A percentile compares a stretch with the other conserved stretches of the same genome.
Evolutionary conservation across 2,329 filamentous ascomycete species (phyloP).

Genomic region (Didymosphaeria variabile): DNA sequence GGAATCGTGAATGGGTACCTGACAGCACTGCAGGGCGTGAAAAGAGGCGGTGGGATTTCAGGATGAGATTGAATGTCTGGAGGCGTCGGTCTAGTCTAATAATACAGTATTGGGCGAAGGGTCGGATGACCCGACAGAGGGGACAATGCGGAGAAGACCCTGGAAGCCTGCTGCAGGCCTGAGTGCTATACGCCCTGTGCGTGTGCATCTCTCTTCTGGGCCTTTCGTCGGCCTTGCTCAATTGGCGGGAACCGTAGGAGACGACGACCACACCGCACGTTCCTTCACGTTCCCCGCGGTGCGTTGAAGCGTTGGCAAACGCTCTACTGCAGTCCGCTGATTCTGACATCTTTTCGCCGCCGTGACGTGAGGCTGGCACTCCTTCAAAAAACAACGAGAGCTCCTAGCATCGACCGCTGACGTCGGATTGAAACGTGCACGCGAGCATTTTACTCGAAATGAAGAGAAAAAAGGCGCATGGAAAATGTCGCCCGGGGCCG

Average conservation of each 20-base stretch:
- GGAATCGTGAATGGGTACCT: not conserved
- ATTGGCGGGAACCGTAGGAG: constrained; percentile 10
- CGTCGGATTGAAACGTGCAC: constrained; percentile 11
- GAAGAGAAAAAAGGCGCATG: not conserved
- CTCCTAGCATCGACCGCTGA: constrained; percentile 10
- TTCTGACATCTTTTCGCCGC: constrained; percentile 9
- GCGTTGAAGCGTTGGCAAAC: constrained; percentile 13
- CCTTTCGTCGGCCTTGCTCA: not conserved
- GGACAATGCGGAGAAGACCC: constrained; percentile 46
- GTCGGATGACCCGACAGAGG: constrained; percentile 42
- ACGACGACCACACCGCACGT: constrained; percentile 10
- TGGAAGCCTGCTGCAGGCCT: constrained; percentile 29
- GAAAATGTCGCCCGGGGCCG: not conserved
- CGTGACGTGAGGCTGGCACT: constrained; percentile 12
- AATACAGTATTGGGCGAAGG: constrained; percentile 6
- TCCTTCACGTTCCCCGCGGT: constrained; percentile 8
- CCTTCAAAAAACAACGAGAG: not conserved
- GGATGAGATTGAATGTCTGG: constrained; percentile 1
- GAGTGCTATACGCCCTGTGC: constrained; percentile 33
- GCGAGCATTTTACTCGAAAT: constrained; percentile 7
- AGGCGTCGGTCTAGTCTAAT: constrained; percentile 11
- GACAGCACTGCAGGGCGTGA: constrained; percentile 6
- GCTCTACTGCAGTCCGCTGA: constrained; percentile 6
- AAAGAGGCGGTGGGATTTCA: constrained; percentile 16
- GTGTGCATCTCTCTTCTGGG: constrained; percentile 14